Percentiles rank a stretch among this genome's conserved stretches.
phyloP scores from a whole-genome alignment of 1,284 basidiomycete species.

The Ustilago tritici region DNA sequence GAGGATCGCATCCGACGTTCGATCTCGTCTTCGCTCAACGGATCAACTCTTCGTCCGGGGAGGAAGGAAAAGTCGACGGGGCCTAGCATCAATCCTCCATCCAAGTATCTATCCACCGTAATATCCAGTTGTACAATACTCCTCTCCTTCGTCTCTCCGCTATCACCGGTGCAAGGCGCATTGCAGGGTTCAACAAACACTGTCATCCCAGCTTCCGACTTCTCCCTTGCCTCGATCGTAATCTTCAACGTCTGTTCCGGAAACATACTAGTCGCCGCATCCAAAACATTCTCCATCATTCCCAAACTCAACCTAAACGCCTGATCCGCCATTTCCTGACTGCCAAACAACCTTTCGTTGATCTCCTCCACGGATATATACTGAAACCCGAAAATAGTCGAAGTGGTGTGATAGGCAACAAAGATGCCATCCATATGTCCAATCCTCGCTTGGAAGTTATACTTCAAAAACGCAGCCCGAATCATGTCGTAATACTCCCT shows the following conservation, averaged over 20 bases:
- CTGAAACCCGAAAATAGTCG: constrained; percentile 90
- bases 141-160: not conserved
- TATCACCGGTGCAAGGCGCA: not conserved
- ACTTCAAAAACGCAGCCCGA: constrained; percentile 93
- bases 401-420: constrained; percentile 93
- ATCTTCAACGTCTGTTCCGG: constrained; percentile 71
- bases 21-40: constrained; percentile 54
- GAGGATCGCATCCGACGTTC: constrained; percentile 33
- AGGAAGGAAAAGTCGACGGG: constrained; percentile 59
- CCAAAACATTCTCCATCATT: constrained; percentile 79
- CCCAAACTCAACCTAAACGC: constrained; percentile 83
- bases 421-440: constrained; percentile 98
- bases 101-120: constrained; percentile 63
- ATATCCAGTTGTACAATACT: constrained; percentile 60
- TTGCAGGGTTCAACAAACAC: constrained; percentile 58
- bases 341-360: constrained; percentile 84
- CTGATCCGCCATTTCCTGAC: constrained; percentile 75
- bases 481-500: constrained; percentile 78
- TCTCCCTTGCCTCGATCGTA: constrained; percentile 55
- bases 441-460: constrained; percentile 93
- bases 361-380: constrained; percentile 89
- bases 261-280: constrained; percentile 77
- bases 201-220: constrained; percentile 35
- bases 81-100: constrained; percentile 55
- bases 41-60: constrained; percentile 47